Evolutionary conservation across 305 asterid species (phyloP).

Genomic region (Withania somnifera): DNA sequence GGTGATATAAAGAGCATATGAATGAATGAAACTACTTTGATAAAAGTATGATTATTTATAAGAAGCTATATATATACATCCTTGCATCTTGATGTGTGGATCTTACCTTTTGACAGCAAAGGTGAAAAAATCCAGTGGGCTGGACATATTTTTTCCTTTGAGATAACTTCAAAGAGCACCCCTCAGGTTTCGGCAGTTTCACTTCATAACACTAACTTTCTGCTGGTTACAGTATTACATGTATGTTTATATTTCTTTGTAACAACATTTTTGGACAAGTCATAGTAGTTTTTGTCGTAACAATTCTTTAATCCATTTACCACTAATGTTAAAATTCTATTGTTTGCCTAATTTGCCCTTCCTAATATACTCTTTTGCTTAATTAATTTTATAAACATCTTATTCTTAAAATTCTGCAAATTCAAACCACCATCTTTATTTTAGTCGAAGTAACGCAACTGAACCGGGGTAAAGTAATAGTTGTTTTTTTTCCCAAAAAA

Average conservation of each 20-base stretch:
- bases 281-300: neutral
- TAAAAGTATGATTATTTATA: neutral
- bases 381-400: neutral
- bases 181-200: neutral
- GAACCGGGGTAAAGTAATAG: neutral
- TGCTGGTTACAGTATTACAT: neutral
- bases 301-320: neutral
- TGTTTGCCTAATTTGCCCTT: neutral
- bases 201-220: neutral
- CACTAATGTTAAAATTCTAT: neutral
- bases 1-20: neutral
- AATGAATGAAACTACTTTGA: neutral
- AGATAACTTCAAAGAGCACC: neutral
- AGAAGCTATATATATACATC: neutral
- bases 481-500: neutral
- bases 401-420: neutral
- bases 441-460: neutral
- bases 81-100: neutral
- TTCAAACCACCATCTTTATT: neutral
- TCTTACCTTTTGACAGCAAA: neutral
- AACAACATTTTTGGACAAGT: neutral
- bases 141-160: neutral
- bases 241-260: neutral
- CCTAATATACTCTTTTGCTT: neutral
- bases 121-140: neutral